Conservation (phyloP, 2,329 filamentous ascomycete species). For the Escovopsis sp. region DNA sequence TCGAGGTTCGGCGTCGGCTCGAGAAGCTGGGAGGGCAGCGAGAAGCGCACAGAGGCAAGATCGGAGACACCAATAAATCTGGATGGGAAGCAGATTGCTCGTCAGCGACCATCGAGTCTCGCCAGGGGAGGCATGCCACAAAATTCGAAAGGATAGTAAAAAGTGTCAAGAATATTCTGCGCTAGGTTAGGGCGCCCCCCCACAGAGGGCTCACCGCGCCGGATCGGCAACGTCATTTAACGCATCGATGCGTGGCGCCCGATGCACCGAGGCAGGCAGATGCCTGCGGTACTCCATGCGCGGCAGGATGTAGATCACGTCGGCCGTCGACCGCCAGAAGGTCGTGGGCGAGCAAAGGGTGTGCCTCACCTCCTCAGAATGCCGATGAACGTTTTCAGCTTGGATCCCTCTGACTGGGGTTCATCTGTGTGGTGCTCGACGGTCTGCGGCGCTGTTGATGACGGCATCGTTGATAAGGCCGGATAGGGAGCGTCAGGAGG, state of each 20-base stretch:
- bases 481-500: too few species aligned
- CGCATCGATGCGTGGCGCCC: not conserved
- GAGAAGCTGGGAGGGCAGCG: slow-evolving; percentile 83
- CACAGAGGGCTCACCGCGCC: slow-evolving; percentile 4
- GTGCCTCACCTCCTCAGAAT: slow-evolving; percentile 70
- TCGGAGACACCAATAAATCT: slow-evolving; percentile 95
- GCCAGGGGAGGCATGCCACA: slow-evolving; percentile 2
- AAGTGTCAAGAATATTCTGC: not conserved
- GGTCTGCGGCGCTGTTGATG: slow-evolving; percentile 17
- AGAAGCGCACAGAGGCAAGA: slow-evolving; percentile 91
- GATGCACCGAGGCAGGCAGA: not conserved
- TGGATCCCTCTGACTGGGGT: slow-evolving; percentile 61
- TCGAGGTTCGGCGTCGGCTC: slow-evolving; percentile 95
- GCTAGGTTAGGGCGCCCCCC: slow-evolving; percentile 2
- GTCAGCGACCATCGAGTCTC: too few species aligned
- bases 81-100: slow-evolving; percentile 3
- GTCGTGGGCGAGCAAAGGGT: not conserved
- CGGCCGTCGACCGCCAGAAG: not conserved
- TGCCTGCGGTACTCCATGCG: not conserved
- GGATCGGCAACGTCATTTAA: not conserved
- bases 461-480: slow-evolving; percentile 18
- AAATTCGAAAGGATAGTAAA: not conserved
- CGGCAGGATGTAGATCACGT: too few species aligned
- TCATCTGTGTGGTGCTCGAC: slow-evolving; percentile 26
- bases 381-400: slow-evolving; percentile 74